Percentiles rank a stretch among this genome's conserved stretches.
These are phyloP conservation scores for Fragaria vesca DNA, from an alignment of 306 rosid genomes.

Conservation along the genomic window DNA sequence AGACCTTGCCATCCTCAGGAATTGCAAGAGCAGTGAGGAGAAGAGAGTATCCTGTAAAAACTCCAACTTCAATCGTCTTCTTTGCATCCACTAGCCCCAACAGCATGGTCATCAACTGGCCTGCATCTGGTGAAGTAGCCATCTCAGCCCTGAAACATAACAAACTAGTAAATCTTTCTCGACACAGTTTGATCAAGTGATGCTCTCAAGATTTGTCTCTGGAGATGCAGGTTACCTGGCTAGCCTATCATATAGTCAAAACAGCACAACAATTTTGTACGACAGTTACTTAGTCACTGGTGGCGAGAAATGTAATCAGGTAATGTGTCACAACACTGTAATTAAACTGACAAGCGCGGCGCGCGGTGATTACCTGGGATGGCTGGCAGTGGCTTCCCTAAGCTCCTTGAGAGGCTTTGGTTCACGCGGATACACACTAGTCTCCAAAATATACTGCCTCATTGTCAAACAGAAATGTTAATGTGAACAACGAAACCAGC, in stretches of 20 bases:
- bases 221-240: neutral
- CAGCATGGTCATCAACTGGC: slow-evolving; percentile 45
- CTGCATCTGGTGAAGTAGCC: slow-evolving; percentile 45
- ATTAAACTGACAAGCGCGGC: neutral
- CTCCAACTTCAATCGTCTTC: slow-evolving; percentile 62
- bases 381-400: slow-evolving; percentile 30
- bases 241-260: neutral
- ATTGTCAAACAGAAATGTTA: neutral
- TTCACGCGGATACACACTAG: slow-evolving; percentile 66
- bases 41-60: slow-evolving; percentile 63
- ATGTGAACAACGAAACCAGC: neutral
- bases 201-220: too few relatives aligned
- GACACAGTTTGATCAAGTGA: neutral
- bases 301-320: neutral
- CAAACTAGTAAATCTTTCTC: neutral
- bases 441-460: slow-evolving; percentile 56
- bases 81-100: slow-evolving; percentile 47
- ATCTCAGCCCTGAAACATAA: slow-evolving; percentile 36
- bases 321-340: neutral
- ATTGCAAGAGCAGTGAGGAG: slow-evolving; percentile 64
- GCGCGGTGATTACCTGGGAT: neutral
- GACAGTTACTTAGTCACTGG: neutral
- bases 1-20: slow-evolving; percentile 54
- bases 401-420: slow-evolving; percentile 50
- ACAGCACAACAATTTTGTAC: neutral